Evolutionary conservation across 768 basidiomycete genomes (phyloP).

Genomic region (Pleurotus ostreatus): DNA sequence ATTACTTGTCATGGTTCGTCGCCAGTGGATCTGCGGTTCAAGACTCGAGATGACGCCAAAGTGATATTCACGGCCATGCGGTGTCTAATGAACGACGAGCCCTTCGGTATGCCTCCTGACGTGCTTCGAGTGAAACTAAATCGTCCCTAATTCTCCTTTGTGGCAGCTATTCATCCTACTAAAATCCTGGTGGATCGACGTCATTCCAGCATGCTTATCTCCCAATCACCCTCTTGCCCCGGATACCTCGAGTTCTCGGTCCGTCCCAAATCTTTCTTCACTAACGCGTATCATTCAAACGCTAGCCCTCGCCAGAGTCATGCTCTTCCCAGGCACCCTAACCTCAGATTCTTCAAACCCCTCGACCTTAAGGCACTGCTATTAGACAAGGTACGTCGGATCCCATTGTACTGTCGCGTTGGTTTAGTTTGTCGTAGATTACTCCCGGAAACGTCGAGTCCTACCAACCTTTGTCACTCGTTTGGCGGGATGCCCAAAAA

Average conservation of each 20-base stretch:
- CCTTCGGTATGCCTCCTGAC: neutral
- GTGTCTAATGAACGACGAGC: neutral
- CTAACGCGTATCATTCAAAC: neutral
- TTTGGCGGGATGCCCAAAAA: neutral
- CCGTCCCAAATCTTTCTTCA: neutral
- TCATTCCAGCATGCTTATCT: conserved; percentile 2
- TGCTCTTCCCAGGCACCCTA: neutral
- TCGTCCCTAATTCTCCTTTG: neutral
- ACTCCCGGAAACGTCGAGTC: neutral
- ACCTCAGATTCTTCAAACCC: conserved; percentile 2
- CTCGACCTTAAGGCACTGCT: neutral
- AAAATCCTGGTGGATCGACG: conserved; percentile 2
- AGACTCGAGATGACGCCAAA: conserved; percentile 1
- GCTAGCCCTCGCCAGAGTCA: neutral
- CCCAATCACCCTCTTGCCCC: neutral
- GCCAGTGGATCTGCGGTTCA: conserved; percentile 1
- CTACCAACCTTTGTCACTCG: neutral
- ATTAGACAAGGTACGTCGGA: neutral
- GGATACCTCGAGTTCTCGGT: conserved; percentile 3
- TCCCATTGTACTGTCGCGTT: neutral
- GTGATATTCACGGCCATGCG: conserved; percentile 1
- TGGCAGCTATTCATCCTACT: neutral
- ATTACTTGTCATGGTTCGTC: conserved; percentile 1
- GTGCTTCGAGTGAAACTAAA: neutral
- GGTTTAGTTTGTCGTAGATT: neutral